Base-by-base conservation (phyloP, 192 early-diverging fungal genomes). In the Backusella macrospora region DNA sequence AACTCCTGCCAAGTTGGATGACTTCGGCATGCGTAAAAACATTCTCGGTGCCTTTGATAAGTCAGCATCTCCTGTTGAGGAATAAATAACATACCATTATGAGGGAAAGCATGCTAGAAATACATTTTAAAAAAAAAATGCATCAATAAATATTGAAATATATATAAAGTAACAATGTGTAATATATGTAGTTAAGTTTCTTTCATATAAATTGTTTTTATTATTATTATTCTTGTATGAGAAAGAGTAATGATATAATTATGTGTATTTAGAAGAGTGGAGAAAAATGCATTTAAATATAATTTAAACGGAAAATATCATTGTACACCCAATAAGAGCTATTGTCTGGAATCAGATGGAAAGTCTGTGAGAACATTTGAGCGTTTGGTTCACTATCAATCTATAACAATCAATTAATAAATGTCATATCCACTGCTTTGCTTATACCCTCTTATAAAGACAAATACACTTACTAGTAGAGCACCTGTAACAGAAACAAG, bases 401-500 rank as follows among this genome's bases (percentile, higher is more conserved):
- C 89, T 89, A 74, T 2, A 62, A 34, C 29, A 34, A 34, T 34
- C 29, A 34, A 34, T 0, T 15, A 66, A 38, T 29, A 49, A 18
- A 47, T 38, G 37, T 21, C 5, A 14, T 45, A 6, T 12, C 38
- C 9, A 47, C 38, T 18, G 21, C 23, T 9, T 21, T 48, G 4
- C 16, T 48, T 48, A 34, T 65, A n/a, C n/a, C 29, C 29, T 34
- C 29, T 34, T 34, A 34, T 34, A 34, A 34, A 34, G 29, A 34
- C 29, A 34, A 45, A 69, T 8, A 47, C 40, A 73, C 80, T 37
- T 86, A 93, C 92, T 81, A 94, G 78, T 21, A 99, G 86, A 80
- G 93, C 92, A 68, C 97, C 97, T 42, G 95, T 96, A 16, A 99
- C 96, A 29, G 78, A 72, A 46, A 99, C 92, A 40, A 99, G 40